Conservation (phyloP, 1,284 basidiomycete species). For the Agroathelia rolfsii region DNA sequence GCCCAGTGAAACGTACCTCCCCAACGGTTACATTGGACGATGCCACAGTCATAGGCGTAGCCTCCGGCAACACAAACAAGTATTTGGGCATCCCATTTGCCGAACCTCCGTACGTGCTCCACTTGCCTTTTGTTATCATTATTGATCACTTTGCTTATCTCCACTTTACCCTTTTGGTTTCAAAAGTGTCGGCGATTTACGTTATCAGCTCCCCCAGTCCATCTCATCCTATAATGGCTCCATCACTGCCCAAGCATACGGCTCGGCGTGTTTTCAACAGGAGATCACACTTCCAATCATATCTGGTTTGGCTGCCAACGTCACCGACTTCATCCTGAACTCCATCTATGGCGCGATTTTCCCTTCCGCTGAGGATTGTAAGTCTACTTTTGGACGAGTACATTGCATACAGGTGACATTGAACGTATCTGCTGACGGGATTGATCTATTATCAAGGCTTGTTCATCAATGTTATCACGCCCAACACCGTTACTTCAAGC, state of each 20-base stretch:
- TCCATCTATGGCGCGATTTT: slow-evolving; percentile 23
- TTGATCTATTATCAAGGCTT: slow-evolving; percentile 43
- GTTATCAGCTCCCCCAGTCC: slow-evolving; percentile 36
- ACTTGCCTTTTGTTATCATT: slow-evolving; percentile 39
- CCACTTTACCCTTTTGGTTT: background rate
- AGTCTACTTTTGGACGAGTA: too few species aligned
- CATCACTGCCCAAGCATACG: slow-evolving; percentile 31
- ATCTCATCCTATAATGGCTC: slow-evolving; percentile 30
- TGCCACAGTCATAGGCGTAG: slow-evolving; percentile 29
- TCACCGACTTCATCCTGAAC: slow-evolving; percentile 26
- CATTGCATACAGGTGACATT: too few species aligned
- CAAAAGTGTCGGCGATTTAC: slow-evolving; percentile 31
- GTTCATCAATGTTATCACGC: slow-evolving; percentile 45
- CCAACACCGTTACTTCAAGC: slow-evolving; percentile 25
- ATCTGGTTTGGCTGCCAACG: slow-evolving; percentile 22
- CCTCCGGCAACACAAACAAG: slow-evolving; percentile 9
- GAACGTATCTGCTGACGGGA: too few species aligned
- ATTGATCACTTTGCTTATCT: slow-evolving; percentile 17
- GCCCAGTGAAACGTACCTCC: too few species aligned
- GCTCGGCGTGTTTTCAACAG: slow-evolving; percentile 42
- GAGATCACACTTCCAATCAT: slow-evolving; percentile 23
- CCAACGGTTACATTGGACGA: slow-evolving; percentile 29
- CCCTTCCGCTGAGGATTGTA: slow-evolving; percentile 39
- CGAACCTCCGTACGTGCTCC: slow-evolving; percentile 25
- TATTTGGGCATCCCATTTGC: slow-evolving; percentile 7